Evolutionary conservation across 2,329 filamentous ascomycete genomes (phyloP).

Genomic region (Stagonosporopsis vannaccii): DNA sequence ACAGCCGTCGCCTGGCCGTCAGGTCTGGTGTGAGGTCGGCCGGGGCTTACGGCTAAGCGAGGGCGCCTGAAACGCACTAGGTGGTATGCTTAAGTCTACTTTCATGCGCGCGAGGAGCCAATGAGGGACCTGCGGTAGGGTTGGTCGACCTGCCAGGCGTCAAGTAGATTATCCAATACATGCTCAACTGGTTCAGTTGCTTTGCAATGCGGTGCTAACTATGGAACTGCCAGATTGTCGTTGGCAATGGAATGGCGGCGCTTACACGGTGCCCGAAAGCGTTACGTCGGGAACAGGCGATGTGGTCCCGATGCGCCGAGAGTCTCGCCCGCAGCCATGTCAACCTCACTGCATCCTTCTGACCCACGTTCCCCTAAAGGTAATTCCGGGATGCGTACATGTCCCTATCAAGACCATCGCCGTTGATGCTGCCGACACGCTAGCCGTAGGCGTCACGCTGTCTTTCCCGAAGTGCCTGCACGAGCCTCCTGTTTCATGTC

Average conservation of each 20-base stretch:
- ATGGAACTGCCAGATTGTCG: not conserved
- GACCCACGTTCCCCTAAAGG: conserved; percentile 13
- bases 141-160: conserved; percentile 20
- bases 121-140: conserved; percentile 6
- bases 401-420: conserved; percentile 9
- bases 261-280: conserved; percentile 14
- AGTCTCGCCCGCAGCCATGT: conserved; percentile 7
- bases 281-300: not conserved
- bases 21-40: conserved; percentile 26
- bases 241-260: conserved; percentile 11
- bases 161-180: conserved; percentile 21
- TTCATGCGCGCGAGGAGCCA: conserved; percentile 36
- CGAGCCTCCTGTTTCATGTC: conserved; percentile 28
- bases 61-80: conserved; percentile 40
- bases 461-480: conserved; percentile 19
- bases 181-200: conserved; percentile 17
- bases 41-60: conserved; percentile 27
- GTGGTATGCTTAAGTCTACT: conserved; percentile 25
- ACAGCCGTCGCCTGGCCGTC: conserved; percentile 6
- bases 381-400: conserved; percentile 10
- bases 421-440: conserved; percentile 15
- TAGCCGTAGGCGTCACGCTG: conserved; percentile 22
- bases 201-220: conserved; percentile 8
- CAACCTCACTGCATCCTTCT: conserved; percentile 19
- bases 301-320: conserved; percentile 8